Evolutionary conservation across 148 eudicot genomes (phyloP).

Genomic region (Diospyros lotus): DNA sequence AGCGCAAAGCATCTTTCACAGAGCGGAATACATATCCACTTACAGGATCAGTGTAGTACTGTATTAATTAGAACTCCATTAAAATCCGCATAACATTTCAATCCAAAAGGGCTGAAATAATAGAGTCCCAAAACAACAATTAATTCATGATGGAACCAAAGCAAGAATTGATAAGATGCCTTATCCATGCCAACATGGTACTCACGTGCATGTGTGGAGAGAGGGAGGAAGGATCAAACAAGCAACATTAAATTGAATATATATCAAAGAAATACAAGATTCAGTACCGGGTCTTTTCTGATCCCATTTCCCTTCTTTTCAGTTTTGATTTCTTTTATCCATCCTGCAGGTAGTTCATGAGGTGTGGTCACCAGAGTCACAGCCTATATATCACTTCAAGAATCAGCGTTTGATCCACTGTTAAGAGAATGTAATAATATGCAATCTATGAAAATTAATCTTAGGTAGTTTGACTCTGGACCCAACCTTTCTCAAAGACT

Average conservation of each 20-base stretch:
- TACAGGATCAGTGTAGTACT: conserved; percentile 43
- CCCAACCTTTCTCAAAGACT: conserved; percentile 34
- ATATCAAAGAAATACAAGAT: background rate
- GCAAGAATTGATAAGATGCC: background rate
- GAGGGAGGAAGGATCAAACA: background rate
- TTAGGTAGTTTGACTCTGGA: background rate
- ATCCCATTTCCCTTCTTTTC: conserved; percentile 24
- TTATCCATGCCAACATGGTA: no score
- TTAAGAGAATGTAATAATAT: background rate
- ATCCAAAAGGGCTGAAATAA: background rate
- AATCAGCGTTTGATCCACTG: conserved; percentile 14
- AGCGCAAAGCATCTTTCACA: conserved; percentile 57
- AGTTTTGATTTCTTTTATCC: conserved; percentile 56
- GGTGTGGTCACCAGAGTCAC: conserved; percentile 33
- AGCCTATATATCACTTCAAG: conserved; percentile 26
- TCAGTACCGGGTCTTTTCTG: conserved; percentile 51
- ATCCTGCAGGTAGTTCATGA: conserved; percentile 60
- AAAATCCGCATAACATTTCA: conserved; percentile 2
- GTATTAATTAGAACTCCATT: conserved; percentile 12
- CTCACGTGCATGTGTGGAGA: no score
- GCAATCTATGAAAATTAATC: conserved; percentile 9
- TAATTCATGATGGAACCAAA: background rate
- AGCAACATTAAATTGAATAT: background rate
- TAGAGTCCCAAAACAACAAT: background rate
- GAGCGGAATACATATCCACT: conserved; percentile 67